phyloP scores from a whole-genome alignment of 2,329 filamentous ascomycete genomes.

The Aspergillus sp. region DNA sequence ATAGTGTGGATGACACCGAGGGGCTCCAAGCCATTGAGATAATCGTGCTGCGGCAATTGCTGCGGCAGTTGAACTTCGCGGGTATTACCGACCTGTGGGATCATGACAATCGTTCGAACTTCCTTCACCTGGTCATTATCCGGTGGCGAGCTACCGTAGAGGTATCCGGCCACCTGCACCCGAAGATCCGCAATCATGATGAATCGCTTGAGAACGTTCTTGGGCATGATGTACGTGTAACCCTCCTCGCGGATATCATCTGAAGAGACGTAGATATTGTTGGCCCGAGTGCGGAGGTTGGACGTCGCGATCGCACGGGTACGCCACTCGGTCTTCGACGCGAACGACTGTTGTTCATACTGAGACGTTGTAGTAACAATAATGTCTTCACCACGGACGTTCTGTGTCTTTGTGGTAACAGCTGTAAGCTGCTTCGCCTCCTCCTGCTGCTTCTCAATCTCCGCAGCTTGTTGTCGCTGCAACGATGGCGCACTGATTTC shows the following conservation, averaged over 20 bases:
- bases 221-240: conserved; percentile 97
- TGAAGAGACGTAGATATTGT: conserved; percentile 98
- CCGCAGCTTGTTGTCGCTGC: conserved; percentile 96
- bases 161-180: conserved; percentile 92
- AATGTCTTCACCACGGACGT: conserved; percentile 94
- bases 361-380: conserved; percentile 97
- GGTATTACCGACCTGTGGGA: conserved; percentile 92
- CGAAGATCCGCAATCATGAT: conserved; percentile 96
- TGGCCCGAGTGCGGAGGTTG: conserved; percentile 87
- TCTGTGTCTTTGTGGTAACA: conserved; percentile 97
- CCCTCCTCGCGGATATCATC: conserved; percentile 90
- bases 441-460: conserved; percentile 98
- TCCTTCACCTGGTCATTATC: conserved; percentile 98
- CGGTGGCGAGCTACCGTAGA: conserved; percentile 87
- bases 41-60: conserved; percentile 87
- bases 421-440: conserved; percentile 96
- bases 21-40: conserved; percentile 81
- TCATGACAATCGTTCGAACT: conserved; percentile 93
- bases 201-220: conserved; percentile 97
- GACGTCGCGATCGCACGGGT: conserved; percentile 95
- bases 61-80: conserved; percentile 89
- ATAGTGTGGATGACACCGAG: conserved; percentile 94
- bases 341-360: conserved; percentile 96
- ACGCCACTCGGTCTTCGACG: conserved; percentile 98
- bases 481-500: conserved; percentile 97